phyloP scores from a whole-genome alignment of 805 yeast genomes.

The Saccharomycopsis fodiens region DNA sequence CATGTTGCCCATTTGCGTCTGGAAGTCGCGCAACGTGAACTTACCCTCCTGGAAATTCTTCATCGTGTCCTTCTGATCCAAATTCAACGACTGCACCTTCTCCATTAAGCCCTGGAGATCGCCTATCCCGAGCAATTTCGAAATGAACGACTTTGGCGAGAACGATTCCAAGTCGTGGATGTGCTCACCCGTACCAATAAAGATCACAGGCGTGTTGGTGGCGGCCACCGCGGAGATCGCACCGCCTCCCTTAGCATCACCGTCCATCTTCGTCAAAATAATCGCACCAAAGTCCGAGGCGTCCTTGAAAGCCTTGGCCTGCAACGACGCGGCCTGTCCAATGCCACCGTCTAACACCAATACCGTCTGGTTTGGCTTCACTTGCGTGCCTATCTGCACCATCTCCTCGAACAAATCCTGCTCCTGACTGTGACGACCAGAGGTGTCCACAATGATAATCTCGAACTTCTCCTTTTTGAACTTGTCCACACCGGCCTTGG shows the following conservation, averaged over 20 bases:
- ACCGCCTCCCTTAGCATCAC: constrained; percentile 99
- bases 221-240: constrained; percentile 98
- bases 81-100: constrained; percentile 79
- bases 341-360: constrained; percentile 97
- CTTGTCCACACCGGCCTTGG: constrained; percentile 84
- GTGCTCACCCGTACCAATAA: constrained; percentile 98
- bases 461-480: constrained; percentile 90
- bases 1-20: constrained; percentile 90
- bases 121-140: constrained; percentile 92
- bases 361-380: constrained; percentile 90
- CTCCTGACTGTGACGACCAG: constrained; percentile 97
- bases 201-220: constrained; percentile 87
- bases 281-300: constrained; percentile 91
- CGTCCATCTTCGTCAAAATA: constrained; percentile 93
- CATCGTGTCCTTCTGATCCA: constrained; percentile 84
- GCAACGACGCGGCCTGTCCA: constrained; percentile 97
- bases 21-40: constrained; percentile 84
- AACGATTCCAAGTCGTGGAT: constrained; percentile 87
- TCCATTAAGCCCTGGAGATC: constrained; percentile 92
- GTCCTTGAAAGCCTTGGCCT: constrained; percentile 90
- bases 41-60: constrained; percentile 93
- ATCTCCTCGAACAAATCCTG: constrained; percentile 85
- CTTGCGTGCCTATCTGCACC: constrained; percentile 85
- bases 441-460: constrained; percentile 91
- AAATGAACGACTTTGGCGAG: constrained; percentile 80